phyloP scores from a whole-genome alignment of 192 early-diverging fungal genomes.

The Gamsiella multidivaricata region DNA sequence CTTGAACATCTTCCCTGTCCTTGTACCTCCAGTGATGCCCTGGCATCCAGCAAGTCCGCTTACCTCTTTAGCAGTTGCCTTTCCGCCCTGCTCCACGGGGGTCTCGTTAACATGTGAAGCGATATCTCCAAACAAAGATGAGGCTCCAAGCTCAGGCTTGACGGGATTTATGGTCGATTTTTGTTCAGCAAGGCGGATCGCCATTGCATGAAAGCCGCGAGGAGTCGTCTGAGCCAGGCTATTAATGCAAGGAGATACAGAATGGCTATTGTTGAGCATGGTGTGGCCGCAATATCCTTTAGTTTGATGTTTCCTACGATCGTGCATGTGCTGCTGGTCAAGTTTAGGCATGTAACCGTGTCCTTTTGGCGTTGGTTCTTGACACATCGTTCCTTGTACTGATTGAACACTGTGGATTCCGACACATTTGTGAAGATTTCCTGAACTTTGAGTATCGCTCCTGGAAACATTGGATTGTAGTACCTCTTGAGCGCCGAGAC shows the following conservation, averaged over 20 bases:
- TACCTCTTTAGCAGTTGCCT: constrained; percentile 50
- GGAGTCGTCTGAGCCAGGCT: constrained; percentile 32
- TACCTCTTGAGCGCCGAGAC: constrained; percentile 39
- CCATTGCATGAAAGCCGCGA: constrained; percentile 42
- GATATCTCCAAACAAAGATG: constrained; percentile 46
- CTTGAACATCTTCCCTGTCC: too few species aligned
- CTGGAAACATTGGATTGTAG: too few species aligned
- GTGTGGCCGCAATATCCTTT: too few species aligned
- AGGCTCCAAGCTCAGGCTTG: constrained; percentile 37
- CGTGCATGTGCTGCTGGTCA: too few species aligned
- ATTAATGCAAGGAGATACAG: not conserved
- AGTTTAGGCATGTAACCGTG: too few species aligned
- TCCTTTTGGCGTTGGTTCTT: too few species aligned
- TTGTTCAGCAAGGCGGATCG: constrained; percentile 39
- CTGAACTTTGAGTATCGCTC: not conserved
- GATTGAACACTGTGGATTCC: too few species aligned
- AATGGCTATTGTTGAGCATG: too few species aligned
- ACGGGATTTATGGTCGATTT: constrained; percentile 39
- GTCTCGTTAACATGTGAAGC: constrained; percentile 38
- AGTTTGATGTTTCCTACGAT: too few species aligned
- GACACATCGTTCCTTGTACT: too few species aligned
- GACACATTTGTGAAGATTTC: too few species aligned
- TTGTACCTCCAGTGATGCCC: too few species aligned
- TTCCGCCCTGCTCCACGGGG: constrained; percentile 45
- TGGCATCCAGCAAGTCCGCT: not conserved